Evolutionary conservation across 2,329 filamentous ascomycete species (phyloP), one percentile per base, ranked within the genome.

Genomic region (Bimuria novae-zelandiae): DNA sequence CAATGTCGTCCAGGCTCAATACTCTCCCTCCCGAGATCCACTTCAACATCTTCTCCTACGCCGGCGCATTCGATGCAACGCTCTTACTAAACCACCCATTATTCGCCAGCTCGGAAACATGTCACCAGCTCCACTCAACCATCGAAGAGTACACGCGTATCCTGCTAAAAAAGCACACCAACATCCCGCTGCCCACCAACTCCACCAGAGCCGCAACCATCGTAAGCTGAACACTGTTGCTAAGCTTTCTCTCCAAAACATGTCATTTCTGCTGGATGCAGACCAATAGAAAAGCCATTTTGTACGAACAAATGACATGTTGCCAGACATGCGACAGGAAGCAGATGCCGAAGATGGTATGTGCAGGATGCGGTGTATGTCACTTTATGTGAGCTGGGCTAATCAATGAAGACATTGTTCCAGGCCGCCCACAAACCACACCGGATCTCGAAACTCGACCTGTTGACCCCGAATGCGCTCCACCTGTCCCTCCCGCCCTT

Each of bases 141-240:
- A 61, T 64, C 7, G 70, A 72, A 54, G 69, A 68, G 45, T 70
- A 70, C 53, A 53, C 63, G 23, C 66, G 68, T 41, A 53, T 51
- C 29, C 59, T 68, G 2, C 60, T 72, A 22, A 64, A 64, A 16
- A 51, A 58, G 47, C 48, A 68, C 36, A 57, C 58, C 16, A 57
- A 60, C 14, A 54, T 64, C 12, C 57, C 55, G 7, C 56, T 56
- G 10, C 58, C 59, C 1, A 63, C 57, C 44, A 55, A 45, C 2
- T 44, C 52, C 6, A 61, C 60, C 19, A 5, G 17, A 12, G 53
- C 39, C 12, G 21, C 29, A 2, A 33, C 41, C 16, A 57, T 55
- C 30, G 56, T 56, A 4, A 64, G 60, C 36, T 60, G 69, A 6
- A 56, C 49, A 27, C 65, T 59, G 52, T 71, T 65, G 68, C 6